A percentile compares a stretch with the other conserved stretches of the same genome.
Evolutionary conservation across 305 asterid species (phyloP).

Genomic region (Plantago lanceolata): DNA sequence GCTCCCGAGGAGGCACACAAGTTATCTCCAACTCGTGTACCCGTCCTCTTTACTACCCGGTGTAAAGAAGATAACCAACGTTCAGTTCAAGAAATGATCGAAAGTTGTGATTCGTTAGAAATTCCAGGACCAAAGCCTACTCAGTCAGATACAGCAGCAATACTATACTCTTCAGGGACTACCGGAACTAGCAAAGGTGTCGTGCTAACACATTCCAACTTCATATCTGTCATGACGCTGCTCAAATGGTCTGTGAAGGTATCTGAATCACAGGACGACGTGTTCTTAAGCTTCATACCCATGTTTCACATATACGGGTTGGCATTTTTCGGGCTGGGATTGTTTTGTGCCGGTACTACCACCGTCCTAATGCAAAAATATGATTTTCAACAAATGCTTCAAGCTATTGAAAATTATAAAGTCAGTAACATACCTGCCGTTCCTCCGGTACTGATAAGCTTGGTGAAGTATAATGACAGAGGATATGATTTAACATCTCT

Average conservation of each 20-base stretch:
- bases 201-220: constrained; percentile 62
- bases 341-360: constrained; percentile 57
- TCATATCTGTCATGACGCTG: constrained; percentile 46
- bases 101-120: constrained; percentile 47
- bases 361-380: constrained; percentile 55
- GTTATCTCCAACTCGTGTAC: constrained; percentile 48
- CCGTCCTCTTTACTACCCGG: constrained; percentile 39
- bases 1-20: constrained; percentile 52
- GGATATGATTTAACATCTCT: constrained; percentile 52
- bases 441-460: constrained; percentile 72
- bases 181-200: constrained; percentile 84
- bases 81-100: constrained; percentile 59
- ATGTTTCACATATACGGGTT: constrained; percentile 81
- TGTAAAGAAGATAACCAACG: constrained; percentile 32
- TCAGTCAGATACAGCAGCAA: constrained; percentile 65
- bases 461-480: constrained; percentile 47
- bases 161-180: constrained; percentile 81
- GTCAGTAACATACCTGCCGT: constrained; percentile 76
- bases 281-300: constrained; percentile 68
- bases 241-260: constrained; percentile 51
- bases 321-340: constrained; percentile 62
- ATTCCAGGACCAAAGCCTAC: constrained; percentile 35
- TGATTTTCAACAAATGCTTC: constrained; percentile 57
- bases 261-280: constrained; percentile 48
- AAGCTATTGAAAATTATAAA: constrained; percentile 51